These are phyloP conservation scores for Mycena vulgaris DNA, from an alignment of 768 basidiomycete genomes.

Conservation along the genomic window DNA sequence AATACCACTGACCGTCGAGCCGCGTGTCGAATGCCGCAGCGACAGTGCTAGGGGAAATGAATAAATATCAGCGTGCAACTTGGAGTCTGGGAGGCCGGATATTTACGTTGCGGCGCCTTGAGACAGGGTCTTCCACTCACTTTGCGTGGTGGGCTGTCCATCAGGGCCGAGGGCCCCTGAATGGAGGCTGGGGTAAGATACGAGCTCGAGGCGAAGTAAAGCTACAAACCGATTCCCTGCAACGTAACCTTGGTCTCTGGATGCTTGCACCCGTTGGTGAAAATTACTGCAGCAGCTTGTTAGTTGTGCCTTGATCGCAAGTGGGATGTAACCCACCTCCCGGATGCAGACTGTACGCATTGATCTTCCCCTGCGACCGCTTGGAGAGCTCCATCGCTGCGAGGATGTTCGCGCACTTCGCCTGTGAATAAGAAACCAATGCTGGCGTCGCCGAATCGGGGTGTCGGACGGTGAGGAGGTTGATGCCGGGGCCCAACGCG, in stretches of 20 bases:
- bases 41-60: neutral
- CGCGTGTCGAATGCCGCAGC: neutral
- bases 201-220: neutral
- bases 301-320: too few relatives aligned
- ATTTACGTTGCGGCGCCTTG: neutral
- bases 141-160: neutral
- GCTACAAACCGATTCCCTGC: neutral
- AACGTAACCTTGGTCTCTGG: neutral
- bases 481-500: neutral
- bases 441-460: neutral
- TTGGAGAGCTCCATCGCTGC: conserved; percentile 23
- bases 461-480: neutral
- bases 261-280: conserved; percentile 1
- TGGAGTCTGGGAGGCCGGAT: neutral
- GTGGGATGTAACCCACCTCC: neutral
- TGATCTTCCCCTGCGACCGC: conserved; percentile 10
- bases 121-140: neutral
- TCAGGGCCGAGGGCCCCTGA: neutral
- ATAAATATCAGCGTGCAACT: neutral
- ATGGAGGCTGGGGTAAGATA: neutral
- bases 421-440: conserved; percentile 2
- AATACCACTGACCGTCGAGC: neutral
- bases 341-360: conserved; percentile 23
- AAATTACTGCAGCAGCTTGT: conserved; percentile 5
- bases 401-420: conserved; percentile 30